These are phyloP conservation scores for Rosa lucieae DNA, from an alignment of 306 rosid species.

Conservation along the genomic window DNA sequence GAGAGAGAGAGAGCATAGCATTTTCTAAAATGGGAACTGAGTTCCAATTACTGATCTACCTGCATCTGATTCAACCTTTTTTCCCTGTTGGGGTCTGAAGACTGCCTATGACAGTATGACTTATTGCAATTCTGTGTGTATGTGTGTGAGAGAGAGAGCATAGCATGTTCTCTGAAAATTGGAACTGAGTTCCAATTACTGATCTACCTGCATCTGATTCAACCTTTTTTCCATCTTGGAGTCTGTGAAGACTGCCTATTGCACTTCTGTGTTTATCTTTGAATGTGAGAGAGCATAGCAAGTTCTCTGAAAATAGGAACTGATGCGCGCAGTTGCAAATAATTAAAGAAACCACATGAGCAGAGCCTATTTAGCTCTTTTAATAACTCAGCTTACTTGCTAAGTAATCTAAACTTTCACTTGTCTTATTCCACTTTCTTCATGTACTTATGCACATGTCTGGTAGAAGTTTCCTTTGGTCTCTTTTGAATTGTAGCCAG, in stretches of 20 bases:
- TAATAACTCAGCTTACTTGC: neutral
- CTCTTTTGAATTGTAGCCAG: neutral
- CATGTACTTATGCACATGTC: neutral
- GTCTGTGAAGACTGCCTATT: neutral
- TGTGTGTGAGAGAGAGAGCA: too few species aligned
- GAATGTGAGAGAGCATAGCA: neutral
- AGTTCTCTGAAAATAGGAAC: neutral
- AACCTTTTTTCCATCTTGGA: neutral
- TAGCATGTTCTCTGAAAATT: too few species aligned
- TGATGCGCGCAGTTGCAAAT: neutral
- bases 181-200: neutral
- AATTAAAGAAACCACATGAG: neutral
- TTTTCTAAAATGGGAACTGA: too few species aligned
- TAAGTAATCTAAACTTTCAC: neutral
- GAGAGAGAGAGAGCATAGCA: too few species aligned
- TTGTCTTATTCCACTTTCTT: neutral
- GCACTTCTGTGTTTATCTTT: too few species aligned
- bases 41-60: neutral
- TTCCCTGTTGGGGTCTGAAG: neutral
- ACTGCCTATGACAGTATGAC: too few species aligned
- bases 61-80: neutral
- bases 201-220: neutral
- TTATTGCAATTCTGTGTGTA: too few species aligned
- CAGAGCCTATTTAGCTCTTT: neutral
- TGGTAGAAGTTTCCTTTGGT: neutral